These are phyloP conservation scores for Lepidopterella palustris DNA, from an alignment of 495 filamentous ascomycete genomes.

Conservation along the genomic window DNA sequence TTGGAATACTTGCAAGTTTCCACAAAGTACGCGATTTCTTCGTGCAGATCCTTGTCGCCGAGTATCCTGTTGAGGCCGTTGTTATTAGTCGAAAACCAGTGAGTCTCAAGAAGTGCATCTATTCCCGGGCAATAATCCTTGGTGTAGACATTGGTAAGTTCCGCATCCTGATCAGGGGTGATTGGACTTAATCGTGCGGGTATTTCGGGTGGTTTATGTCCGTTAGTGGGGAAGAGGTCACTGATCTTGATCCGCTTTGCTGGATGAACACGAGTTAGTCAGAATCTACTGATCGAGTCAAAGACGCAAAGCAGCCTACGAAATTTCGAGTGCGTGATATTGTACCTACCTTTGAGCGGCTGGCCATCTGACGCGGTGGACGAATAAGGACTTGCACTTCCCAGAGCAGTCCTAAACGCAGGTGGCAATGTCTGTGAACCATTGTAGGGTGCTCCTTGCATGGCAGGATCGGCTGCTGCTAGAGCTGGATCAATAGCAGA, in stretches of 20 bases:
- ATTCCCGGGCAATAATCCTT: slow-evolving; percentile 72
- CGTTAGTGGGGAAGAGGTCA: slow-evolving; percentile 65
- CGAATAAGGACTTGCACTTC: slow-evolving; percentile 40
- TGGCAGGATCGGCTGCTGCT: slow-evolving; percentile 21
- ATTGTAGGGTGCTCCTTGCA: slow-evolving; percentile 23
- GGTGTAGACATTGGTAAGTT: slow-evolving; percentile 67
- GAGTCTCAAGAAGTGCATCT: slow-evolving; percentile 74
- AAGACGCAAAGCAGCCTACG: background rate
- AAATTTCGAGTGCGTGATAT: background rate
- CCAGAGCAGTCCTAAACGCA: slow-evolving; percentile 32
- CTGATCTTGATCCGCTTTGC: slow-evolving; percentile 67
- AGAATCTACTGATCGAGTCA: slow-evolving; percentile 1
- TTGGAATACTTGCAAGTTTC: slow-evolving; percentile 54
- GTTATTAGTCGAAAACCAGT: slow-evolving; percentile 65
- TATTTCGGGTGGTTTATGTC: slow-evolving; percentile 46
- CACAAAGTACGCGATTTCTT: slow-evolving; percentile 38
- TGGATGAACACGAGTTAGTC: slow-evolving; percentile 35
- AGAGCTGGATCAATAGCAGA: slow-evolving; percentile 71
- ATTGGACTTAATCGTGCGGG: slow-evolving; percentile 45
- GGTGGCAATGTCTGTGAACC: slow-evolving; percentile 34
- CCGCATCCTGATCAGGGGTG: slow-evolving; percentile 49
- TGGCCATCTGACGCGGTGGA: slow-evolving; percentile 35
- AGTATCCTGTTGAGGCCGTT: slow-evolving; percentile 56
- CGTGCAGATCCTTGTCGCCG: slow-evolving; percentile 35
- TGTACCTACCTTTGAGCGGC: slow-evolving; percentile 40